These are phyloP conservation scores for Baorangia bicolor DNA, from an alignment of 768 basidiomycete genomes.

Conservation along the genomic window DNA sequence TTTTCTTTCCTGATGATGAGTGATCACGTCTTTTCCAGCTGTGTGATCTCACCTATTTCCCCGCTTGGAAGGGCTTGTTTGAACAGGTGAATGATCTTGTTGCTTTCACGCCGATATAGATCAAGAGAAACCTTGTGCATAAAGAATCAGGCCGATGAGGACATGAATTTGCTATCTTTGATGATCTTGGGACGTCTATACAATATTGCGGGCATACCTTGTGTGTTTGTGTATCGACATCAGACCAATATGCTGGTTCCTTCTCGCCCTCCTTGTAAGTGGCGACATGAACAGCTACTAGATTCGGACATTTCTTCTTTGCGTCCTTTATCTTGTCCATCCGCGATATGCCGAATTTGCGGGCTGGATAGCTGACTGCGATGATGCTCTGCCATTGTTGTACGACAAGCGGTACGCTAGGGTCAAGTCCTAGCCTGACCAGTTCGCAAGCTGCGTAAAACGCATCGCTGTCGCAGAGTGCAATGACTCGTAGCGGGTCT, in stretches of 20 bases:
- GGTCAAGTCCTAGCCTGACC: conserved; percentile 66
- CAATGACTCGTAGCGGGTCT: conserved; percentile 81
- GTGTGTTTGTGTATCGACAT: conserved; percentile 86
- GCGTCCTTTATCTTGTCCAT: conserved; percentile 85
- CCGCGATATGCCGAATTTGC: conserved; percentile 90
- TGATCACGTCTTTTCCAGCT: not conserved
- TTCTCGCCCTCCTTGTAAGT: conserved; percentile 87
- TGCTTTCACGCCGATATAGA: conserved; percentile 86
- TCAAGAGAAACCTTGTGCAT: conserved; percentile 79
- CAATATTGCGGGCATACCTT: conserved; percentile 54
- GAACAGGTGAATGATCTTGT: conserved; percentile 83
- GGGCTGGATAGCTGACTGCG: conserved; percentile 94
- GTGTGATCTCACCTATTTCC: conserved; percentile 65
- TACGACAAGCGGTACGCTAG: conserved; percentile 71
- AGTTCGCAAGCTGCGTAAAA: conserved; percentile 87
- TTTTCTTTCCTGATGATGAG: conserved; percentile 59
- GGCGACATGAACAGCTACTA: conserved; percentile 88
- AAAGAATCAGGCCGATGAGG: not conserved
- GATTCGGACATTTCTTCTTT: conserved; percentile 78
- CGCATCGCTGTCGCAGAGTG: conserved; percentile 88
- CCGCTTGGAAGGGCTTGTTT: conserved; percentile 74
- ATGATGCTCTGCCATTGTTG: conserved; percentile 89
- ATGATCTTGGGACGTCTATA: not conserved
- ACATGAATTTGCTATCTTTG: not conserved
- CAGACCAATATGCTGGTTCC: conserved; percentile 90